phyloP scores from a whole-genome alignment of 2,329 filamentous ascomycete genomes.

The Cadophora sp. region DNA sequence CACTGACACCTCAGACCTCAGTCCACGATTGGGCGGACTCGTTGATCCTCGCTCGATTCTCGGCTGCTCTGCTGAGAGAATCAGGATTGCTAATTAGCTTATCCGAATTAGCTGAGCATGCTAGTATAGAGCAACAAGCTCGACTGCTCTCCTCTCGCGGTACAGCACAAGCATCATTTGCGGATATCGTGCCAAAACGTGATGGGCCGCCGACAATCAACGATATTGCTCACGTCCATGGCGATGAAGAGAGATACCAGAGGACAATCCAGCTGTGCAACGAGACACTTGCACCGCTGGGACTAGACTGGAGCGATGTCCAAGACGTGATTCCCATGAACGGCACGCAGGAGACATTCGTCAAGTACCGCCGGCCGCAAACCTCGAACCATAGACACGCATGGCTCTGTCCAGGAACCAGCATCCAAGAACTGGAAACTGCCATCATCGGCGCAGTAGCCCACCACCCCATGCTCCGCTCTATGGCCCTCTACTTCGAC shows the following conservation, averaged over 20 bases:
- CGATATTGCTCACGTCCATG: constrained; percentile 22
- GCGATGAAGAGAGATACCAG: constrained; percentile 10
- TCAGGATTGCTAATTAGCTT: constrained; percentile 18
- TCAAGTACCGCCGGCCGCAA: constrained; percentile 22
- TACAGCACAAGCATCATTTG: constrained; percentile 3
- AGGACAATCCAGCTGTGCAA: constrained; percentile 16
- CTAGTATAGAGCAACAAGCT: constrained; percentile 24
- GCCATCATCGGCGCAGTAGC: constrained; percentile 21
- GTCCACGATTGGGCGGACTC: constrained; percentile 27
- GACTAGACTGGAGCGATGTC: constrained; percentile 26
- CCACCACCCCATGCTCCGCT: constrained; percentile 24
- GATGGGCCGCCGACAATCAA: constrained; percentile 18
- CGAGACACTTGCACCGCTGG: constrained; percentile 15
- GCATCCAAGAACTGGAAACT: constrained; percentile 8
- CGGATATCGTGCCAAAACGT: constrained; percentile 19
- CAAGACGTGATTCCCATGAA: constrained; percentile 29
- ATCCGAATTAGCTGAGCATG: constrained; percentile 20
- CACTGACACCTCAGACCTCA: constrained; percentile 14
- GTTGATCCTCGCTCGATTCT: constrained; percentile 26
- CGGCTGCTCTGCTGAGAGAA: constrained; percentile 14
- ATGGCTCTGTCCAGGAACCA: constrained; percentile 17
- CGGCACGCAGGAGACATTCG: constrained; percentile 18
- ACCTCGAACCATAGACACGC: constrained; percentile 25
- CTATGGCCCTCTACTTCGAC: constrained; percentile 23
- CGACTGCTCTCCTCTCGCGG: constrained; percentile 15